Evolutionary conservation across 257 asterid species (phyloP).

Genomic region (Solanum clarkiae): DNA sequence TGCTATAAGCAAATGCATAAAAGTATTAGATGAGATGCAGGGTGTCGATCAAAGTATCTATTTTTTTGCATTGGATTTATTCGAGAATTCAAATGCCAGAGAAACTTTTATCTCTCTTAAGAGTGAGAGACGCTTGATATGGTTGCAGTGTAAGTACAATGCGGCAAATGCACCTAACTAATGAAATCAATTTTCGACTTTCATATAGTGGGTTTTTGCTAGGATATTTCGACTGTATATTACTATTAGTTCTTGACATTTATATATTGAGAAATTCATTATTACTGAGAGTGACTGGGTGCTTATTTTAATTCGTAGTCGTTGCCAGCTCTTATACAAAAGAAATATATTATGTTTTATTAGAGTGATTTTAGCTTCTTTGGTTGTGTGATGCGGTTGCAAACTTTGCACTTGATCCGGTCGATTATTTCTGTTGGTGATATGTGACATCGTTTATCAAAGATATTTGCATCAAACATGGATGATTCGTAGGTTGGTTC

Average conservation of each 20-base stretch:
- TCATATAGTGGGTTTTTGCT: background rate
- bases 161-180: slow-evolving; percentile 38
- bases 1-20: slow-evolving; percentile 76
- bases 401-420: too few relatives aligned
- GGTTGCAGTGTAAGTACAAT: slow-evolving; percentile 74
- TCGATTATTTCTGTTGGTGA: background rate
- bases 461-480: too few relatives aligned
- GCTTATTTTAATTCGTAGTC: background rate
- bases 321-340: background rate
- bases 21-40: slow-evolving; percentile 71
- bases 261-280: background rate
- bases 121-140: slow-evolving; percentile 55
- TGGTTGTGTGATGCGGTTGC: background rate
- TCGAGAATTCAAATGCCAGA: slow-evolving; percentile 63
- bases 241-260: background rate
- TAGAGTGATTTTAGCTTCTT: background rate
- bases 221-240: background rate
- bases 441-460: background rate
- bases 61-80: slow-evolving; percentile 70
- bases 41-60: slow-evolving; percentile 63
- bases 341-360: background rate
- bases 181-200: slow-evolving; percentile 10
- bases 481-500: too few relatives aligned
- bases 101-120: slow-evolving; percentile 65
- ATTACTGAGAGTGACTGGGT: background rate